Conservation (phyloP, 805 yeast genomes). For the Metschnikowia dekortorum region DNA sequence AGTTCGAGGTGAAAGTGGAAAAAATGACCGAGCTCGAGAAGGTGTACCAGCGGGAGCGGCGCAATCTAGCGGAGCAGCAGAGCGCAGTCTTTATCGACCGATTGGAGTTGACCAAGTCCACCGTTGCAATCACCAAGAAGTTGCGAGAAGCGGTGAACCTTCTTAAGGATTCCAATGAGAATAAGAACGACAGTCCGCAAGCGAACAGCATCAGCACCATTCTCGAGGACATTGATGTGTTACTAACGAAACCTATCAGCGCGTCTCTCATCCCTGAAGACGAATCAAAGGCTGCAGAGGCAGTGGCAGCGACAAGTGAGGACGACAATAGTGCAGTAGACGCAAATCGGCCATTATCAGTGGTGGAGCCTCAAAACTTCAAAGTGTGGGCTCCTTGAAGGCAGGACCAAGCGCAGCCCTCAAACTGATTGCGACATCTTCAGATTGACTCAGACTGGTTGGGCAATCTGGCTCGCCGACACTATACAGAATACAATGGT, state of each 20-base stretch:
- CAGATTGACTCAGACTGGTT: too few species aligned
- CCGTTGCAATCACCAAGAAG: constrained; percentile 47
- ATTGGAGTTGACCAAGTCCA: constrained; percentile 58
- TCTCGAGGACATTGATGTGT: constrained; percentile 29
- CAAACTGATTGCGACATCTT: too few species aligned
- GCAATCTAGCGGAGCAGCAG: constrained; percentile 55
- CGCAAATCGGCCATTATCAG: constrained; percentile 29
- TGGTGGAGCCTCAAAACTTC: constrained; percentile 39
- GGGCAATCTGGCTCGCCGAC: neutral
- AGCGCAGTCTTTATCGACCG: constrained; percentile 65
- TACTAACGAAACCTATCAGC: constrained; percentile 31
- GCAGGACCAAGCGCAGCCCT: too few species aligned
- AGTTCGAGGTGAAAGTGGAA: constrained; percentile 58
- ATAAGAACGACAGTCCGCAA: constrained; percentile 2
- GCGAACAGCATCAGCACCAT: constrained; percentile 15
- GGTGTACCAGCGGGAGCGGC: constrained; percentile 61
- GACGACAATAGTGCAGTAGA: constrained; percentile 5
- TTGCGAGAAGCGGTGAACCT: constrained; percentile 32
- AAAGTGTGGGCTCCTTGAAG: constrained; percentile 42
- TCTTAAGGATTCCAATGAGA: constrained; percentile 9
- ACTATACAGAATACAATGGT: neutral
- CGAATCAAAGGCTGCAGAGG: constrained; percentile 6
- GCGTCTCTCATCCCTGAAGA: constrained; percentile 18
- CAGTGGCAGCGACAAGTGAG: constrained; percentile 2
- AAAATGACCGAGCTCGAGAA: constrained; percentile 60